These are phyloP conservation scores for Earliella scabrosa DNA, from an alignment of 1,284 basidiomycete species.

Conservation along the genomic window DNA sequence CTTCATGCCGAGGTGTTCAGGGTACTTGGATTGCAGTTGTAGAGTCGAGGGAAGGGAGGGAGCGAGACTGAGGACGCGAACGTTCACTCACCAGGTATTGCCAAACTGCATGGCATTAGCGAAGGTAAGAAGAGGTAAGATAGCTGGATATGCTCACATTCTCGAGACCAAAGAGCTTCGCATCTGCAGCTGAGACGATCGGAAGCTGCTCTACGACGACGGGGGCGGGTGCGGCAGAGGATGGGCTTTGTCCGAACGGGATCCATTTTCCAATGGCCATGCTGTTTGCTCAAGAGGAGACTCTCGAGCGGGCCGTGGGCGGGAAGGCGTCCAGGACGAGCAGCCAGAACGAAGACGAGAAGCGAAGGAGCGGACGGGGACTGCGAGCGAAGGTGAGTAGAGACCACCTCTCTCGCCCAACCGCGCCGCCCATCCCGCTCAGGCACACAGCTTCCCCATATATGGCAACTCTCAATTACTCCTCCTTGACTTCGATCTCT, in stretches of 20 bases:
- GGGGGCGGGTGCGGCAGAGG: slow-evolving; percentile 19
- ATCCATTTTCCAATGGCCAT: slow-evolving; percentile 37
- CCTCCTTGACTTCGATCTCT: not conserved
- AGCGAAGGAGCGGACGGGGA: not conserved
- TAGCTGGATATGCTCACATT: slow-evolving; percentile 64
- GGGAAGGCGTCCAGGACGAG: slow-evolving; percentile 1
- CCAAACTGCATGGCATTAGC: slow-evolving; percentile 60
- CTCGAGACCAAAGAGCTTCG: slow-evolving; percentile 89
- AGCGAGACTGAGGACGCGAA: not conserved
- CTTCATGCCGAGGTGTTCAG: too few species aligned
- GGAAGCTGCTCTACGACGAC: slow-evolving; percentile 27
- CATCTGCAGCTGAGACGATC: slow-evolving; percentile 58
- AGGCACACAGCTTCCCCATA: slow-evolving; percentile 6
- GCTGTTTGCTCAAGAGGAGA: slow-evolving; percentile 17
- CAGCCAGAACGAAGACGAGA: not conserved
- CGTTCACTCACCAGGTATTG: slow-evolving; percentile 77
- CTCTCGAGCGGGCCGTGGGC: slow-evolving; percentile 13
- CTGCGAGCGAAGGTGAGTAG: slow-evolving; percentile 1
- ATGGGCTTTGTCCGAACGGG: slow-evolving; percentile 27
- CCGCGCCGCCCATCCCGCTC: slow-evolving; percentile 11
- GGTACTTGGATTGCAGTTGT: too few species aligned
- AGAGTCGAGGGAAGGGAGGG: not conserved
- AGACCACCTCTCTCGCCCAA: not conserved
- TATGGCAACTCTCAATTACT: not conserved
- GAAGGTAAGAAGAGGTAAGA: slow-evolving; percentile 5